phyloP scores from a whole-genome alignment of 179 eudicot genomes.

The Beta lomatogona region DNA sequence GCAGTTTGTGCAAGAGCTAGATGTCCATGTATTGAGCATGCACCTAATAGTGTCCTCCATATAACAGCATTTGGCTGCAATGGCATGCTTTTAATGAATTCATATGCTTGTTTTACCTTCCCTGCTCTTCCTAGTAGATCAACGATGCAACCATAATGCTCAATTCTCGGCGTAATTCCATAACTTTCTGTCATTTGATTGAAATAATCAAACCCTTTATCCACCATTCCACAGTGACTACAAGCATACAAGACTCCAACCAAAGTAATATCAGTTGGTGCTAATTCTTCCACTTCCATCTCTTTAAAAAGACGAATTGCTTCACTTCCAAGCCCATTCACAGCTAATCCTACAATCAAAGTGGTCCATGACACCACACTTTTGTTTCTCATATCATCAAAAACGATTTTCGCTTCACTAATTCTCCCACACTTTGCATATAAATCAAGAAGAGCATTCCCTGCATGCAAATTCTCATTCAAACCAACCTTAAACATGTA shows the following conservation, averaged over 20 bases:
- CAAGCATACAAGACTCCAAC: constrained; percentile 88
- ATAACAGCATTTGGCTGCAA: constrained; percentile 65
- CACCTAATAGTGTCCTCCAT: constrained; percentile 82
- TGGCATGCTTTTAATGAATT: constrained; percentile 60
- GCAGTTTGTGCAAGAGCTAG: constrained; percentile 58
- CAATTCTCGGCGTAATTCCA: constrained; percentile 58
- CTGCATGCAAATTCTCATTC: constrained; percentile 55
- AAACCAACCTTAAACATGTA: constrained; percentile 76
- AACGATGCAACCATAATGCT: constrained; percentile 88
- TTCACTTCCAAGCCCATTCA: constrained; percentile 63
- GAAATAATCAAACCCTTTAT: constrained; percentile 66
- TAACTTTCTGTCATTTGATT: constrained; percentile 50
- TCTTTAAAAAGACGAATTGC: constrained; percentile 63
- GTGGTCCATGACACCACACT: constrained; percentile 87
- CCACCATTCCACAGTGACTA: constrained; percentile 85
- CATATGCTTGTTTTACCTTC: constrained; percentile 58
- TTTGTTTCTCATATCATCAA: constrained; percentile 53
- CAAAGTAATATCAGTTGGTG: constrained; percentile 69
- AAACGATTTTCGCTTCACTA: constrained; percentile 55
- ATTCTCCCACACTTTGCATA: constrained; percentile 86
- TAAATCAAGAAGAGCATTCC: constrained; percentile 65
- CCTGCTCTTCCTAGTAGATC: constrained; percentile 81
- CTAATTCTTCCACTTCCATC: constrained; percentile 48
- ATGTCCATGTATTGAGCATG: constrained; percentile 64
- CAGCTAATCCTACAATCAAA: constrained; percentile 74